phyloP scores from a whole-genome alignment of 1,284 basidiomycete genomes.

The Rhodotorula sp. region DNA sequence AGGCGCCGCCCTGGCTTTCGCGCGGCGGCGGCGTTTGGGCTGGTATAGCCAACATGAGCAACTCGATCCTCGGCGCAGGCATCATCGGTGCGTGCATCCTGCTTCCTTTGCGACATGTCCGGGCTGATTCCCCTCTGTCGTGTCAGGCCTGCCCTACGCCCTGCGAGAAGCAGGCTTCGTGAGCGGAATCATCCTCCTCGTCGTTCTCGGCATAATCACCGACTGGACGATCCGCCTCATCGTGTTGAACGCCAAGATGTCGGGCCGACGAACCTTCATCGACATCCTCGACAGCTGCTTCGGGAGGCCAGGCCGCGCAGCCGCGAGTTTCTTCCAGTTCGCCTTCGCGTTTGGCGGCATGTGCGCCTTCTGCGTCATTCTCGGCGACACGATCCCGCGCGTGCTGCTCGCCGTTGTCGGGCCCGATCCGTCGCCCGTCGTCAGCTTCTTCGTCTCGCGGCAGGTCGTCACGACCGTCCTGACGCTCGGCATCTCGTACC shows the following conservation, averaged over 20 bases:
- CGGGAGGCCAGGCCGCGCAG: constrained; percentile 79
- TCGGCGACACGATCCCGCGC: constrained; percentile 88
- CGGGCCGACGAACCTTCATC: constrained; percentile 88
- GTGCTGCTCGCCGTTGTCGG: constrained; percentile 88
- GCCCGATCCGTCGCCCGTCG: constrained; percentile 67
- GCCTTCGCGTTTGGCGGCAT: constrained; percentile 94
- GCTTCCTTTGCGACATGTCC: too few relatives aligned
- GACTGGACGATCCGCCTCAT: constrained; percentile 95
- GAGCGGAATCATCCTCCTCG: constrained; percentile 75
- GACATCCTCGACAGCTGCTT: constrained; percentile 64
- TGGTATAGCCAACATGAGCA: constrained; percentile 73
- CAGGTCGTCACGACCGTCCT: constrained; percentile 75
- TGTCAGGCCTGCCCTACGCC: constrained; percentile 70
- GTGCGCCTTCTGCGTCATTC: constrained; percentile 93
- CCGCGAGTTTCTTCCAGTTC: constrained; percentile 97
- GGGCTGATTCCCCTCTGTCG: neutral
- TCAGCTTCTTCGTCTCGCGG: constrained; percentile 77
- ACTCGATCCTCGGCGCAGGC: constrained; percentile 93
- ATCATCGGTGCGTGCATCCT: constrained; percentile 47
- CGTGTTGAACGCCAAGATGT: constrained; percentile 86
- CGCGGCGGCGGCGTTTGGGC: constrained; percentile 75
- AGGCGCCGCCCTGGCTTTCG: constrained; percentile 52
- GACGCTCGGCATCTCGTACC: constrained; percentile 86
- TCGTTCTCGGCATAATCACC: constrained; percentile 78
- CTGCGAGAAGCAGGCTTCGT: constrained; percentile 52